Evolutionary conservation across 75 land plant genomes (phyloP), one percentile per base, ranked within the genome.

Genomic region (Picea sitchensis): DNA sequence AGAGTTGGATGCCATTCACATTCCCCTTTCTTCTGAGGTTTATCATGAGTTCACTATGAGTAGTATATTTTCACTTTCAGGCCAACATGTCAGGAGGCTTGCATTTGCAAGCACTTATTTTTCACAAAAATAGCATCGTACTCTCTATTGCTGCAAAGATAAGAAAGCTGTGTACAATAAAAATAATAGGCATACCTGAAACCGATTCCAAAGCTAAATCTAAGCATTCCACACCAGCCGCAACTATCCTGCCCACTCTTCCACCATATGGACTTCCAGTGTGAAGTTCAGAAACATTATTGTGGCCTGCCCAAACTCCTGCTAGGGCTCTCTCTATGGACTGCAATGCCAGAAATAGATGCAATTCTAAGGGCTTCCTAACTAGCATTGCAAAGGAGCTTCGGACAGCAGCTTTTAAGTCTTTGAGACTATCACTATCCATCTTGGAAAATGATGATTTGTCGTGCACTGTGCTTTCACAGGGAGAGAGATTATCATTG

Each of bases 171-270:
- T 65, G 14, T 65, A 12, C 3, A 2, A 30, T 31, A 14, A 38
- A 68, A 77, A 26, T 36, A 36, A 36, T 3, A 1, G 38, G 65
- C 30, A 62, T 88, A 95, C 98, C 96, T 89, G 88, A 78, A 82
- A 84, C 84, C 80, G 79, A 86, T 71, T 95, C 93, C 34, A 95
- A 87, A 77, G 89, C 60, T 76, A 93, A 77, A 80, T 88, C 88
- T 38, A 93, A 77, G 83, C 89, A 93, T 71, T 93, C 91, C 77
- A 95, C 84, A 11, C 92, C 95, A 81, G 94, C 90, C 30, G 96
- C 95, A 77, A 91, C 89, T 65, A 61, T 59, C 26, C 85, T 61
- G 36, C 89, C 87, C 75, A 88, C 88, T 61, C 73, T 84, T 34
- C 88, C 92, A 21, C 88, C 86, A 65, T 75, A 65, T 63, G 18